phyloP scores from a whole-genome alignment of 164 flowering plant genomes.

The Stephania yunnanensis region DNA sequence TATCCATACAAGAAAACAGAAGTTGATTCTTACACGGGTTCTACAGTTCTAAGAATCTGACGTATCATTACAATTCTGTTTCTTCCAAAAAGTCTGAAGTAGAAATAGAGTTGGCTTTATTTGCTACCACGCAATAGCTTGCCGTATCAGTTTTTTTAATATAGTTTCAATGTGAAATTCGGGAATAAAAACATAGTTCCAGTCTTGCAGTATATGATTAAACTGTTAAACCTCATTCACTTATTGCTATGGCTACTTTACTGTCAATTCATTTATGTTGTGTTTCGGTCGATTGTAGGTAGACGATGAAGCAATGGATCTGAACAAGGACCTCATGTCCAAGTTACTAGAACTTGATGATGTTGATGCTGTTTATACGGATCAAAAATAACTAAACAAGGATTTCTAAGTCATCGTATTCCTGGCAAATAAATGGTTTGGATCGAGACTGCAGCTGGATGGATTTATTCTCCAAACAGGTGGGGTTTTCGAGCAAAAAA shows the following conservation, averaged over 20 bases:
- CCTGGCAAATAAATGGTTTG: not conserved
- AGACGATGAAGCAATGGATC: constrained; percentile 91
- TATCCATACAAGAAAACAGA: not conserved
- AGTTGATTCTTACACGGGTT: not conserved
- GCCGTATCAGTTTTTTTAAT: not conserved
- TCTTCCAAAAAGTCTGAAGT: not conserved
- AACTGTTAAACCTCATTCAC: not conserved
- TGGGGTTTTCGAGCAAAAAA: not conserved
- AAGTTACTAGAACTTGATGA: constrained; percentile 91
- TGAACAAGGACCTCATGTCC: constrained; percentile 80
- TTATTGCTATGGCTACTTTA: not conserved
- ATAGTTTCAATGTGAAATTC: not conserved
- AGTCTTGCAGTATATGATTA: not conserved
- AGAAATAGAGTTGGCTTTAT: not conserved
- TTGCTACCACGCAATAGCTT: not conserved
- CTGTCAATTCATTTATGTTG: no score
- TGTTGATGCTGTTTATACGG: constrained; percentile 94
- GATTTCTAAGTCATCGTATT: not conserved
- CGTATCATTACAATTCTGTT: not conserved
- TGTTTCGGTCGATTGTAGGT: constrained; percentile 46
- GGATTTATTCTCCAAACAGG: not conserved
- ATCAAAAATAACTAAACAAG: constrained; percentile 34
- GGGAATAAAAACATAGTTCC: not conserved
- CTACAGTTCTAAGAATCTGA: not conserved
- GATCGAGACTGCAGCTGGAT: not conserved